Base-by-base conservation (phyloP, 345 rosid species). In the Eucalyptus dawsonii region DNA sequence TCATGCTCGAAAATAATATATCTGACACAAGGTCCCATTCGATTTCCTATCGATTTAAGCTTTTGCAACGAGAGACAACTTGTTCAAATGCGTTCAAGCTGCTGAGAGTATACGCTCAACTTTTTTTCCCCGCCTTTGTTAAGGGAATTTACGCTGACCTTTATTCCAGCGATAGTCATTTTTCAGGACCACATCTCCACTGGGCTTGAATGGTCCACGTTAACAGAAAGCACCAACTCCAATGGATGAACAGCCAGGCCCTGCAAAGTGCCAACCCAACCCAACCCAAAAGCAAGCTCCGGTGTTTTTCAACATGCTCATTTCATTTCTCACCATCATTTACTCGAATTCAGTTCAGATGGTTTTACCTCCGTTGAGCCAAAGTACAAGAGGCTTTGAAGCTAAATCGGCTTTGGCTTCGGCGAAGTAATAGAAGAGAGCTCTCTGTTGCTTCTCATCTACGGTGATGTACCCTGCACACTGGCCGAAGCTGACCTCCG, bases 311-410 rank as follows among this genome's bases (percentile, higher is more conserved):
- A 47, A 5, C 45, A 19, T 13, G 67, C 31, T 37, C 31, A 27
- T 76, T 37, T 40, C 47, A 76, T 76, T 10, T 37, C 83, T 76
- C 83, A 76, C 47, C 83, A 37, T 37, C 83, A 76, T 76, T 37
- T 6, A 10, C 27, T 37, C 83, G 27, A 72, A 72, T 21, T 37
- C 15, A 76, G 47, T 37, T 4, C 83, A 21, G 83, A 31, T 69
- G 44, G 58, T 34, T 37, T 47, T 89, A 94, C 95, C 93, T 92
- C 94, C 94, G 53, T 90, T 92, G 37, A 93, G 88, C 96, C 94
- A 93, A 34, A 92, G 94, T 50, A 93, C 95, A 6, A 93, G 95
- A 69, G 95, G 95, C 91, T 93, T 93, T 2, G 92, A 91, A 88
- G 89, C 67, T 19, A 93, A 90, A 29, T 87, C 83, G 12, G 92